Evolutionary conservation across 345 rosid species (phyloP).

Genomic region (Dipteronia sinensis): DNA sequence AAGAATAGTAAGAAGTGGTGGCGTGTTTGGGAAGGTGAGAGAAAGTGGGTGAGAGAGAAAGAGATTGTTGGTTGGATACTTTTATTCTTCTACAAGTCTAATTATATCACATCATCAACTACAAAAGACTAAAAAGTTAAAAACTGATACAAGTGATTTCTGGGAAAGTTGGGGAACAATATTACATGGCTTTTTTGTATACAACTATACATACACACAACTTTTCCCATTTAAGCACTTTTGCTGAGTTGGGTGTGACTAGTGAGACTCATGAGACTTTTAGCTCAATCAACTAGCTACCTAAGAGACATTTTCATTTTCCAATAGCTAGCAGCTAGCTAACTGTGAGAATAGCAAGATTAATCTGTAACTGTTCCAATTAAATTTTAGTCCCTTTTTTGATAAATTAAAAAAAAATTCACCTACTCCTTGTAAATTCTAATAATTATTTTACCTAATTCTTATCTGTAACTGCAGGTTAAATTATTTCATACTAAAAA

Average conservation of each 20-base stretch:
- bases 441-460: slow-evolving; percentile 4
- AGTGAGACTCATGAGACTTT: not conserved
- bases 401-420: not conserved
- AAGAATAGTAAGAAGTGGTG: not conserved
- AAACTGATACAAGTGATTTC: not conserved
- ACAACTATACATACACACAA: not conserved
- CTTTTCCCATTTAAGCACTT: slow-evolving; percentile 11
- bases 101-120: not conserved
- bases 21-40: slow-evolving; percentile 18
- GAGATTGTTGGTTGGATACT: slow-evolving; percentile 23
- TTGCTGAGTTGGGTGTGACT: slow-evolving; percentile 13
- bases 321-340: not conserved
- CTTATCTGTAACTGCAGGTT: not conserved
- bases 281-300: not conserved
- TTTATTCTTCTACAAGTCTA: slow-evolving; percentile 18
- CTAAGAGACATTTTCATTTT: not conserved
- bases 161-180: slow-evolving; percentile 11
- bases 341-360: not conserved
- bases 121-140: slow-evolving; percentile 1
- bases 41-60: not conserved
- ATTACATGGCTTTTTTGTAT: not conserved
- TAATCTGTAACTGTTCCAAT: not conserved
- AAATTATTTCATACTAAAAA: not conserved
- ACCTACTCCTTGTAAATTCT: not conserved
- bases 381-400: not conserved